Evolutionary conservation across 148 eudicot genomes (phyloP), one percentile per base, ranked within the genome.

Genomic region (Spergularia marina): DNA sequence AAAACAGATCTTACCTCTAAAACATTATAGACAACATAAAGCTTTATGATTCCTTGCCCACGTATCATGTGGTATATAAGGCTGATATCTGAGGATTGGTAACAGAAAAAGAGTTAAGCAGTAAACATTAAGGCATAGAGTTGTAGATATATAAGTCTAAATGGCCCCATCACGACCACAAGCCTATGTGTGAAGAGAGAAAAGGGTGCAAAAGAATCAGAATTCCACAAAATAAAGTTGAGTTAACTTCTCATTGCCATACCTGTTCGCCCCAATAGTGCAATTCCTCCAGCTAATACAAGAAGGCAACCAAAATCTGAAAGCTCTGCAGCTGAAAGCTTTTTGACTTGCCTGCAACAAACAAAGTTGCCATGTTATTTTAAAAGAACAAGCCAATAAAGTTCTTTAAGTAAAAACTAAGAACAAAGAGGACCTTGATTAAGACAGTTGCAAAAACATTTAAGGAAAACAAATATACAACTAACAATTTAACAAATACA

Each of bases 31-130:
- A 95, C 93, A 72, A 94, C 98, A 73, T 94, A 94, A 36, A 94
- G 92, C 78, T 92, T 94, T 80, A 94, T 86, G 53, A 89, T 90
- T 80, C 96, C 97, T 89, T 94, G 97, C 68, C 98, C 98, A 58
- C 96, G 97, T 62, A 94, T 92, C 98, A 94, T 94, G 84, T 94
- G 98, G 87, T 94, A 94, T 84, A 94, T 94, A 73, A 91, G 90
- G 82, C 98, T 94, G 88, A 94, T 94, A 89, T 94, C 97, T 94
- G 92, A 67, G 65, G 49, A 30, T 65, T 20, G 56, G 53, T 51
- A 86, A 63, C 71, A 72, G 11, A 21, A 25, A 60, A 74, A 73
- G 60, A 30, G 1, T 30, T 56, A 47, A 76, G 76, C 67, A 20
- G 40, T 39, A 49, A 71, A 14, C 51, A 61, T 47, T 65, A 73